These are phyloP conservation scores for Miamiensis avidus DNA, from an alignment of 169 alveolate genomes.

Conservation along the genomic window DNA sequence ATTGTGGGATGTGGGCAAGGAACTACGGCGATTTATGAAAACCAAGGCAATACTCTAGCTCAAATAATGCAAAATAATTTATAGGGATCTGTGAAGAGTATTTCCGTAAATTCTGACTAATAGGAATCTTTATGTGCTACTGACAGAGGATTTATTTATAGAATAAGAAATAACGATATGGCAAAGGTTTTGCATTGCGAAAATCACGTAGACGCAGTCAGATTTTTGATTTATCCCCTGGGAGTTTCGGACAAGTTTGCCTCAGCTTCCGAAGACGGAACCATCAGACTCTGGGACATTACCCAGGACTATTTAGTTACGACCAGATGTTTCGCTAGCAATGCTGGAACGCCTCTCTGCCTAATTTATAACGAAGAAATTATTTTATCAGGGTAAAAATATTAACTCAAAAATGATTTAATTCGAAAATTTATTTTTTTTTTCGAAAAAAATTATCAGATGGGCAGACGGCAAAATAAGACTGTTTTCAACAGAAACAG, in stretches of 20 bases:
- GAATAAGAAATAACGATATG: slow-evolving; percentile 70
- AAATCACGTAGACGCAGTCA: slow-evolving; percentile 79
- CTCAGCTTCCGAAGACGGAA: slow-evolving; percentile 80
- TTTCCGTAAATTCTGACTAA: slow-evolving; percentile 61
- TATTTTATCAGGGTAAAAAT: slow-evolving; percentile 63
- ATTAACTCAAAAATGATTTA: too few species aligned
- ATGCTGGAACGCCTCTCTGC: slow-evolving; percentile 72
- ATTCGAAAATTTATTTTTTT: neutral
- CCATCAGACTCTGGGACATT: slow-evolving; percentile 84
- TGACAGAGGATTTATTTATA: slow-evolving; percentile 75
- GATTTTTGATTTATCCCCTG: slow-evolving; percentile 58
- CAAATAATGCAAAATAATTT: slow-evolving; percentile 63
- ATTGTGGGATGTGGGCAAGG: slow-evolving; percentile 88
- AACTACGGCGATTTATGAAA: slow-evolving; percentile 62
- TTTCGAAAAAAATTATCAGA: neutral
- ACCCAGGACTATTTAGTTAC: slow-evolving; percentile 76
- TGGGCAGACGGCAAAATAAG: slow-evolving; percentile 84
- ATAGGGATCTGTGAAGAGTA: slow-evolving; percentile 66
- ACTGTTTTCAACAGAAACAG: slow-evolving; percentile 73
- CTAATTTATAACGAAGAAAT: slow-evolving; percentile 78
- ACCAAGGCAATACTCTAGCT: slow-evolving; percentile 64
- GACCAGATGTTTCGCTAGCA: slow-evolving; percentile 71
- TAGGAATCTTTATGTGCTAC: slow-evolving; percentile 71
- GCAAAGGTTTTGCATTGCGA: slow-evolving; percentile 72
- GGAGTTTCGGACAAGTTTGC: slow-evolving; percentile 83